Conservation (phyloP, 108 stramenopile genomes). For the Cyclotella atomus region DNA sequence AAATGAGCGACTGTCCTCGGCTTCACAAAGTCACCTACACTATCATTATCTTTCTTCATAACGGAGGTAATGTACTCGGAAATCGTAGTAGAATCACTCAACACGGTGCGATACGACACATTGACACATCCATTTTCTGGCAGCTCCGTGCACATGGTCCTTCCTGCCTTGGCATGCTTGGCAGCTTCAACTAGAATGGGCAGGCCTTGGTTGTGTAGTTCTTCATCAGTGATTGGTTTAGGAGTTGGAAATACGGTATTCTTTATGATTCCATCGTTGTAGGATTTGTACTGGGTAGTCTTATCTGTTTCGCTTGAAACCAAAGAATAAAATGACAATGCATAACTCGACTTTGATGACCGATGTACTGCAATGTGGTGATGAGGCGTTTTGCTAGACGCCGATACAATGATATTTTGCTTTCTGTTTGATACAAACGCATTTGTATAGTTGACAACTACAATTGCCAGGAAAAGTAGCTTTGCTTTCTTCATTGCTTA, state of each 20-base stretch:
- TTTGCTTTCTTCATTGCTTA: not conserved
- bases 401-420: not conserved
- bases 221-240: constrained; percentile 13
- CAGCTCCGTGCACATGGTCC: constrained; percentile 17
- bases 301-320: not conserved
- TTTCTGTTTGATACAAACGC: not conserved
- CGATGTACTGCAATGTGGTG: not conserved
- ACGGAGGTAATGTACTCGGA: not conserved
- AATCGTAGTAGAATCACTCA: constrained; percentile 11
- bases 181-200: constrained; percentile 26
- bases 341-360: not conserved
- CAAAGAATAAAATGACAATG: not conserved
- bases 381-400: not conserved
- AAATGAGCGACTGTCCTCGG: constrained; percentile 37
- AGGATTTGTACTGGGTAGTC: not conserved
- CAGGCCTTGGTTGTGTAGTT: constrained; percentile 10
- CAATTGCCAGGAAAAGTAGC: not conserved
- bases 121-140: constrained; percentile 16
- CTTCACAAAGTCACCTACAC: constrained; percentile 13
- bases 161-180: constrained; percentile 16
- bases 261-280: not conserved
- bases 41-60: constrained; percentile 6
- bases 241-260: constrained; percentile 19
- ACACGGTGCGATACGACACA: constrained; percentile 8
- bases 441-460: not conserved